Percentiles rank a stretch among this genome's conserved stretches.
These are phyloP conservation scores for Phytopythium aichiense DNA, from an alignment of 352 stramenopile species.

Conservation along the genomic window DNA sequence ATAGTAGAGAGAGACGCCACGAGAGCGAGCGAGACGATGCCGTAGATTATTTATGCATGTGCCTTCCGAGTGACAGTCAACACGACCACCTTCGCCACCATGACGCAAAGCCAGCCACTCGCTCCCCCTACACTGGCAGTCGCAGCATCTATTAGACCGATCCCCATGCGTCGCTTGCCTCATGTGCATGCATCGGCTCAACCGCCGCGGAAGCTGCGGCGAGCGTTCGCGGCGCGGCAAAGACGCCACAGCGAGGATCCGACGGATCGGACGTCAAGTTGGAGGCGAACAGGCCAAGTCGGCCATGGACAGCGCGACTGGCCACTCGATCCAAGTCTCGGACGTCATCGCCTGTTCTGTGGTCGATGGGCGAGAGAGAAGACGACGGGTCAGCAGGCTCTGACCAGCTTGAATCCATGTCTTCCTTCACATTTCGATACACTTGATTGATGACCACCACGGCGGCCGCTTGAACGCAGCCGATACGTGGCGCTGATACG, in stretches of 20 bases:
- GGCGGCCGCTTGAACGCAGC: neutral
- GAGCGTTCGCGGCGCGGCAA: neutral
- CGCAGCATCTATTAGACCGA: too few relatives aligned
- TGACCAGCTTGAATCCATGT: neutral
- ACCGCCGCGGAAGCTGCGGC: neutral
- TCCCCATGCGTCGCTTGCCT: neutral
- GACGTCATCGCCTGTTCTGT: neutral
- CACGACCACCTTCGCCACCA: neutral
- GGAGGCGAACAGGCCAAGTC: neutral
- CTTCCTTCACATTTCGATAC: neutral
- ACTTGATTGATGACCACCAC: neutral
- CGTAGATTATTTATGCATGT: constrained; percentile 4
- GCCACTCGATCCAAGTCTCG: neutral
- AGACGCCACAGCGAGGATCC: neutral
- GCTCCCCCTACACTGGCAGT: too few relatives aligned
- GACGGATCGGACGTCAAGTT: neutral
- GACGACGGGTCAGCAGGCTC: neutral
- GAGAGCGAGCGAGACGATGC: neutral
- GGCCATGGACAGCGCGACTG: neutral
- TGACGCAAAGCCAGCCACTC: neutral
- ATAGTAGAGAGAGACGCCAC: constrained; percentile 1
- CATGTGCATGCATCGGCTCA: neutral
- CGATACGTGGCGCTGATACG: neutral
- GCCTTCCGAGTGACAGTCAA: neutral
- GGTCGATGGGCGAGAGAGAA: neutral